These are phyloP conservation scores for Papiliotrema laurentii DNA, from an alignment of 1,284 basidiomycete species.

Conservation along the genomic window DNA sequence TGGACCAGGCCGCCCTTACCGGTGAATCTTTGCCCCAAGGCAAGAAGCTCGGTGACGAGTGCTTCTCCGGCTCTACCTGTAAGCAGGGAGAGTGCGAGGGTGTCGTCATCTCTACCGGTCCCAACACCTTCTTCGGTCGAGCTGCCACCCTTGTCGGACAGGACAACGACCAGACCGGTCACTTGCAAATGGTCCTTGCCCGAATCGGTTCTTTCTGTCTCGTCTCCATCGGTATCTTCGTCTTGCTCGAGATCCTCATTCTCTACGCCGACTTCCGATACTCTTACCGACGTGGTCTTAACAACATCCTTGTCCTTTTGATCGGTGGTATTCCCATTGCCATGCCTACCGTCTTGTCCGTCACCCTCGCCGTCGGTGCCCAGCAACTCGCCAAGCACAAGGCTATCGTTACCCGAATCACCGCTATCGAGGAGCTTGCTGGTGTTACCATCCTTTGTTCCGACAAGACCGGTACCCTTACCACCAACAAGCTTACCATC, in stretches of 20 bases:
- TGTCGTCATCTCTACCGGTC: slow-evolving; percentile 92
- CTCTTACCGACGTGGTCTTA: slow-evolving; percentile 85
- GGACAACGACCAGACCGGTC: slow-evolving; percentile 93
- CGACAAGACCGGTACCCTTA: slow-evolving; percentile 95
- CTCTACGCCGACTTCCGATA: slow-evolving; percentile 84
- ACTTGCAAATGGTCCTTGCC: slow-evolving; percentile 95
- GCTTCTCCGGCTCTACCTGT: slow-evolving; percentile 95
- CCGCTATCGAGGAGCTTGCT: slow-evolving; percentile 93
- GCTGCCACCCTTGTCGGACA: slow-evolving; percentile 92
- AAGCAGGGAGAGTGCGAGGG: slow-evolving; percentile 97
- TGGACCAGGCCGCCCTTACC: slow-evolving; percentile 93
- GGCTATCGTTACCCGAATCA: slow-evolving; percentile 97
- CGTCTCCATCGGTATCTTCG: slow-evolving; percentile 87
- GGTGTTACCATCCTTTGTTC: slow-evolving; percentile 96
- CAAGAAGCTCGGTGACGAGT: slow-evolving; percentile 90
- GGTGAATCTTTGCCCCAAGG: slow-evolving; percentile 88
- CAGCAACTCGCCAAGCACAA: slow-evolving; percentile 98
- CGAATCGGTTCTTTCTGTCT: slow-evolving; percentile 95
- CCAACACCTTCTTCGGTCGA: slow-evolving; percentile 94
- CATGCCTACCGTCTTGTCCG: slow-evolving; percentile 94
- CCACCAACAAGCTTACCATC: slow-evolving; percentile 98
- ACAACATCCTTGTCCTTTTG: slow-evolving; percentile 94
- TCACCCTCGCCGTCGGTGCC: slow-evolving; percentile 95
- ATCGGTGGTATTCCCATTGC: slow-evolving; percentile 99
- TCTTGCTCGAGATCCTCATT: slow-evolving; percentile 81